These are phyloP conservation scores for Daldinia bambusicola DNA, from an alignment of 495 filamentous ascomycete genomes.

Conservation along the genomic window DNA sequence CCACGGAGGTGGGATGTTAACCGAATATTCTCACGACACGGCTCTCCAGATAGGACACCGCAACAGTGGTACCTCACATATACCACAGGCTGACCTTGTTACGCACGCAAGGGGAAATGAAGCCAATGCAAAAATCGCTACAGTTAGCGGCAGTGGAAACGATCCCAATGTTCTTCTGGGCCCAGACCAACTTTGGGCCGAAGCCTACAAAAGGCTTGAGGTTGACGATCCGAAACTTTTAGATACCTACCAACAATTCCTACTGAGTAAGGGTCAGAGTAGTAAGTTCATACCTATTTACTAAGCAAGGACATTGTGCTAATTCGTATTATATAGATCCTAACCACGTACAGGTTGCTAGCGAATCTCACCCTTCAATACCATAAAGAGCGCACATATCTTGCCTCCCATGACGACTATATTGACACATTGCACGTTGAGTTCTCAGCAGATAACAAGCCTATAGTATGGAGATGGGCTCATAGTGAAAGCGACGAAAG, in stretches of 20 bases:
- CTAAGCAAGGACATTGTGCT: not conserved
- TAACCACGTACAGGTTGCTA: not conserved
- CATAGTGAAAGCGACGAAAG: no score
- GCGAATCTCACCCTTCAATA: no score
- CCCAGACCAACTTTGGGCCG: conserved; percentile 11
- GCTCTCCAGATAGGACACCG: not conserved
- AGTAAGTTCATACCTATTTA: not conserved
- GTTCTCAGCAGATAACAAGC: no score
- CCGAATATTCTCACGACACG: no score
- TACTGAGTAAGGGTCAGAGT: not conserved
- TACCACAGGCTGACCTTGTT: not conserved
- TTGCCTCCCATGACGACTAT: no score
- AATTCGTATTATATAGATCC: not conserved
- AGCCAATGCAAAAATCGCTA: not conserved
- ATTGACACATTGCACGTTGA: no score
- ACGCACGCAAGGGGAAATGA: not conserved
- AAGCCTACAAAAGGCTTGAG: conserved; percentile 11
- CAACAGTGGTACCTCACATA: not conserved
- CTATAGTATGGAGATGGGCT: no score
- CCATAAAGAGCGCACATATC: no score
- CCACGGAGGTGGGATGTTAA: no score
- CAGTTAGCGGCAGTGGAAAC: not conserved
- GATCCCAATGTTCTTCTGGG: conserved; percentile 1
- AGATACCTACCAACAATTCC: not conserved
- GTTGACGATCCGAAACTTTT: not conserved